Evolutionary conservation across 331 rosid genomes (phyloP).

Genomic region (Quercus tomentella): DNA sequence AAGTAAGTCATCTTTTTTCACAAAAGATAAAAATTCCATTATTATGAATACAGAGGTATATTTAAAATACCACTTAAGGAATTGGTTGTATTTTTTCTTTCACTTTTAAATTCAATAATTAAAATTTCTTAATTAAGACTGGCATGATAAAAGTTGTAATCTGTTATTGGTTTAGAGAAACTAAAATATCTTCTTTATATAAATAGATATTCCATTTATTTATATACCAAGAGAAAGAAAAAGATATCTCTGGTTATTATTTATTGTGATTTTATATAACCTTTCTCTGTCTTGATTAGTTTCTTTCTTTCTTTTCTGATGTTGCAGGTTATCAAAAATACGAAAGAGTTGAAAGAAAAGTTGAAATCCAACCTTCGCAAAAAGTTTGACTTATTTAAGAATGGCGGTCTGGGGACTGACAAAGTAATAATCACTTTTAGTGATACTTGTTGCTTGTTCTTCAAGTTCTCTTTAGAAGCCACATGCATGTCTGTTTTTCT

Average conservation of each 20-base stretch:
- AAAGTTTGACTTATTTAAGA: slow-evolving; percentile 30
- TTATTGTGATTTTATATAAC: not conserved
- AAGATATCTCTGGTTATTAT: not conserved
- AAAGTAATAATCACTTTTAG: slow-evolving; percentile 16
- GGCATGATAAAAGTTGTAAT: no score
- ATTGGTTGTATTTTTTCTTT: not conserved
- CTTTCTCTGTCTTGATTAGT: not conserved
- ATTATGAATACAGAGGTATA: no score
- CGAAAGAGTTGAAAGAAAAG: slow-evolving; percentile 28
- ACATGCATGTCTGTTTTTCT: not conserved
- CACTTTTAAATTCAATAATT: not conserved
- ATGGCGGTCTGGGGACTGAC: slow-evolving; percentile 28
- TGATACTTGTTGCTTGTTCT: no score
- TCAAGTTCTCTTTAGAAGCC: not conserved
- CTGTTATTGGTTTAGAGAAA: no score
- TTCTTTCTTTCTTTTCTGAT: not conserved
- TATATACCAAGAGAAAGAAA: not conserved
- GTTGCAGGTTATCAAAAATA: slow-evolving; percentile 41
- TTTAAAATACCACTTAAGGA: not conserved
- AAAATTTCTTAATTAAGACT: not conserved
- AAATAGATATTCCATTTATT: not conserved
- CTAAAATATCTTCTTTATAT: not conserved
- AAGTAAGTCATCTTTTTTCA: not conserved
- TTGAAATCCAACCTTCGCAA: slow-evolving; percentile 10
- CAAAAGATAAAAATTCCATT: not conserved